Evolutionary conservation across 805 yeast species (phyloP).

Genomic region (Hanseniaspora thailandica): DNA sequence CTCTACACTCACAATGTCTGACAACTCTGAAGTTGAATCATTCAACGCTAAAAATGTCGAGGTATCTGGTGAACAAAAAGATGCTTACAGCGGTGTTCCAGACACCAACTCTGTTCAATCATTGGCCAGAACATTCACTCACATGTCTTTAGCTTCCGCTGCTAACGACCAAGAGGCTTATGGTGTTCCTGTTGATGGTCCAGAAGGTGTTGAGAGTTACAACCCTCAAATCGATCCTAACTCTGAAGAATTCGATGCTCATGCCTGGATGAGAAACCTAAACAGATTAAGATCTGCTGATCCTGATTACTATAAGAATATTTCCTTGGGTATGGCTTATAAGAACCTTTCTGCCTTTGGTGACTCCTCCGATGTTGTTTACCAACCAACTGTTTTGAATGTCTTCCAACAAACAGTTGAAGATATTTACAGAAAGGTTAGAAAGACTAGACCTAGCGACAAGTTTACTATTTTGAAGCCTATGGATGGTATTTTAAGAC

Average conservation of each 20-base stretch:
- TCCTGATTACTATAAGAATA: slow-evolving; percentile 52
- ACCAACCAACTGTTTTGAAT: slow-evolving; percentile 48
- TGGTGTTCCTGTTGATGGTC: slow-evolving; percentile 11
- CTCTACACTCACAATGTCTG: slow-evolving; percentile 6
- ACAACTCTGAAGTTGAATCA: slow-evolving; percentile 12
- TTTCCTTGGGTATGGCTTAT: slow-evolving; percentile 49
- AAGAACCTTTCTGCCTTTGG: slow-evolving; percentile 50
- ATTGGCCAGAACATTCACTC: slow-evolving; percentile 9
- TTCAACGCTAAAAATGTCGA: background rate
- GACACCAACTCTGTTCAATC: slow-evolving; percentile 7
- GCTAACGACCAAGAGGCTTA: background rate
- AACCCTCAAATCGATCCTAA: slow-evolving; percentile 47
- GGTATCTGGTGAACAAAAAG: background rate
- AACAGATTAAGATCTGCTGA: slow-evolving; percentile 42
- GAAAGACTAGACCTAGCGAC: slow-evolving; percentile 22
- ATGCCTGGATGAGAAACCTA: slow-evolving; percentile 57
- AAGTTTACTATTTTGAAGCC: slow-evolving; percentile 46
- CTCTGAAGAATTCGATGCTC: slow-evolving; percentile 46
- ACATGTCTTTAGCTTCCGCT: slow-evolving; percentile 6
- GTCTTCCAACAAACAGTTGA: slow-evolving; percentile 27
- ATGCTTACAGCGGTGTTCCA: background rate
- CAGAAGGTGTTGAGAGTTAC: slow-evolving; percentile 16
- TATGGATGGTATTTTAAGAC: slow-evolving; percentile 50
- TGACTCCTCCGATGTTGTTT: slow-evolving; percentile 55
- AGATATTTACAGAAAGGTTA: slow-evolving; percentile 20